phyloP scores from a whole-genome alignment of 805 yeast species.

The Saccharomycopsis selenospora region DNA sequence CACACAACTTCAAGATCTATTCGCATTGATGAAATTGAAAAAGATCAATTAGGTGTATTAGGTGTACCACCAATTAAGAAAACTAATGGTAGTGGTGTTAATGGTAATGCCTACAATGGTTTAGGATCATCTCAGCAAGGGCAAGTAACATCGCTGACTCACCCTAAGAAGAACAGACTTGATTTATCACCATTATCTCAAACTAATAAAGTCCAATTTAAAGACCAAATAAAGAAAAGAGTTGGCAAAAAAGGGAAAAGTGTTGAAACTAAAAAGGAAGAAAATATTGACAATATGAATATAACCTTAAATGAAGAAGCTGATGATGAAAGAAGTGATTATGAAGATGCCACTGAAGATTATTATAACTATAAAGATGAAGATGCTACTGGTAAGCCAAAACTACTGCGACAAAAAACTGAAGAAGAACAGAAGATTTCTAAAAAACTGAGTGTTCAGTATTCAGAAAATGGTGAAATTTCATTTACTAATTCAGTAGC shows the following conservation, averaged over 20 bases:
- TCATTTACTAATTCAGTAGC: no score
- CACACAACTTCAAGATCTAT: slow-evolving; percentile 16
- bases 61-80: slow-evolving; percentile 20
- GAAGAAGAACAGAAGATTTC: background rate
- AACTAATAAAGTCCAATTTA: background rate
- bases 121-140: background rate
- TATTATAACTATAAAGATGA: background rate
- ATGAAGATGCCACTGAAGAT: background rate
- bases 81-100: background rate
- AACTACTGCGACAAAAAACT: no score
- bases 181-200: background rate
- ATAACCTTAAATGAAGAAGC: slow-evolving; percentile 5
- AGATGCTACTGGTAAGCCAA: background rate
- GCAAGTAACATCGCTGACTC: background rate
- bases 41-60: slow-evolving; percentile 9
- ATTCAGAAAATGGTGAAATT: no score
- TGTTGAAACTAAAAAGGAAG: background rate
- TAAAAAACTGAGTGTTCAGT: no score
- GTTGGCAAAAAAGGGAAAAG: background rate
- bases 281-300: background rate
- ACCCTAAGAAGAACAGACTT: background rate
- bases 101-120: background rate
- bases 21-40: slow-evolving; percentile 13
- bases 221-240: background rate
- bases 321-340: slow-evolving; percentile 1